phyloP scores from a whole-genome alignment of 106 monocot genomes.

The Dioscorea alata region DNA sequence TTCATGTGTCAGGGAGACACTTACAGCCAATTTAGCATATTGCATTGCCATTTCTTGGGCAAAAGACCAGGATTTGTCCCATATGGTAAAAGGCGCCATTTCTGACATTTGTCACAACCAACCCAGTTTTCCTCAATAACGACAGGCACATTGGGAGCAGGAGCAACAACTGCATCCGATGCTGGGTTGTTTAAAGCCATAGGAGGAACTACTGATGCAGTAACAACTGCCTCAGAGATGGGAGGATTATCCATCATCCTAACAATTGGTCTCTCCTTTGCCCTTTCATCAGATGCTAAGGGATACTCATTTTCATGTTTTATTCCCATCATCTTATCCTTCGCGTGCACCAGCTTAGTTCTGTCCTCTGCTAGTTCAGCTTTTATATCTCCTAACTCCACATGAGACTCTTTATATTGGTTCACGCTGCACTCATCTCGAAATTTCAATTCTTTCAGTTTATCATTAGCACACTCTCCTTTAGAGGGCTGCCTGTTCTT shows the following conservation, averaged over 20 bases:
- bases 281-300: no score
- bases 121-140: slow-evolving; percentile 28
- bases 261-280: no score
- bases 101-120: slow-evolving; percentile 23
- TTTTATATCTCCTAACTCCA: neutral
- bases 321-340: neutral
- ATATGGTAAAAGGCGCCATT: slow-evolving; percentile 30
- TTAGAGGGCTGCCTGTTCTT: slow-evolving; percentile 35
- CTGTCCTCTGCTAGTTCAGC: neutral
- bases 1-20: slow-evolving; percentile 8
- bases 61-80: slow-evolving; percentile 15
- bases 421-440: neutral
- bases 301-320: neutral
- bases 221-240: neutral
- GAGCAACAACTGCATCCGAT: neutral
- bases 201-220: neutral
- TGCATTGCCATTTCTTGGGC: slow-evolving; percentile 32
- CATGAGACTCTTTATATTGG: neutral
- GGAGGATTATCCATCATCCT: no score
- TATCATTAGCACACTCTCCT: slow-evolving; percentile 27
- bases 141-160: slow-evolving; percentile 11
- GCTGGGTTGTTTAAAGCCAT: neutral
- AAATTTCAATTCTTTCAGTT: slow-evolving; percentile 3
- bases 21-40: slow-evolving; percentile 36
- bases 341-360: neutral